Evolutionary conservation across 495 filamentous ascomycete genomes (phyloP).

Genomic region (Friedmanniomyces endolithicus): DNA sequence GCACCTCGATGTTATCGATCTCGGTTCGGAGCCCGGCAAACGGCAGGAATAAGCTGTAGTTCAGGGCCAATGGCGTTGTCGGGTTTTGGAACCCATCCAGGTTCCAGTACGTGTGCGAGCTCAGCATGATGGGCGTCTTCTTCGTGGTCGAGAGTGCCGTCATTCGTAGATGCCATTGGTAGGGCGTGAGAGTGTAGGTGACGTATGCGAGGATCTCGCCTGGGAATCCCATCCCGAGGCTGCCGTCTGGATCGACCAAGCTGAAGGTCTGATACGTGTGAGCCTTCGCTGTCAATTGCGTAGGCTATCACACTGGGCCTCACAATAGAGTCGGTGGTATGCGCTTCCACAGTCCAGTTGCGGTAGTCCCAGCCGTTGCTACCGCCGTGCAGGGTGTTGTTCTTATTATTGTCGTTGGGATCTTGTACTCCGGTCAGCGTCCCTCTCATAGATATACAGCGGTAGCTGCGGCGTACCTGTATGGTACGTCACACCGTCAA

Average conservation of each 20-base stretch:
- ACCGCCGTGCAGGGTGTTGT: conserved; percentile 73
- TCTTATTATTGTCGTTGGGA: conserved; percentile 64
- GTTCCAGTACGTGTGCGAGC: conserved; percentile 65
- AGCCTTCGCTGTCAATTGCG: too few species aligned
- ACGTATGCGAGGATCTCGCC: conserved; percentile 68
- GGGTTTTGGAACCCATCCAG: conserved; percentile 57
- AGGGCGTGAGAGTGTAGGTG: conserved; percentile 46
- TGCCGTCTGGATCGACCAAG: conserved; percentile 54
- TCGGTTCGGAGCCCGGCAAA: conserved; percentile 55
- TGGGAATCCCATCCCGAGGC: conserved; percentile 54
- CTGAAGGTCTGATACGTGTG: conserved; percentile 45
- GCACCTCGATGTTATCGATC: conserved; percentile 66
- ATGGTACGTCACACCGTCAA: conserved; percentile 54
- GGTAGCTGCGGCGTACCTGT: too few species aligned
- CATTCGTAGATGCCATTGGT: conserved; percentile 32
- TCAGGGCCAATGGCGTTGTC: conserved; percentile 49
- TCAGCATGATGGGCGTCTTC: conserved; percentile 53
- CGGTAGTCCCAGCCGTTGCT: conserved; percentile 61
- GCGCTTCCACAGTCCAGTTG: conserved; percentile 63
- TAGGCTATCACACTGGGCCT: too few species aligned
- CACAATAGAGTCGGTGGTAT: conserved; percentile 48
- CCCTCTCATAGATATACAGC: too few species aligned
- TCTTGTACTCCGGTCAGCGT: too few species aligned
- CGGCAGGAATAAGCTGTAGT: conserved; percentile 59
- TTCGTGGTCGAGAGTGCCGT: conserved; percentile 27